A percentile compares a stretch with the other conserved stretches of the same genome.
These are phyloP conservation scores for Pestalotiopsis sp. DNA, from an alignment of 2,329 filamentous ascomycete genomes.

Conservation along the genomic window DNA sequence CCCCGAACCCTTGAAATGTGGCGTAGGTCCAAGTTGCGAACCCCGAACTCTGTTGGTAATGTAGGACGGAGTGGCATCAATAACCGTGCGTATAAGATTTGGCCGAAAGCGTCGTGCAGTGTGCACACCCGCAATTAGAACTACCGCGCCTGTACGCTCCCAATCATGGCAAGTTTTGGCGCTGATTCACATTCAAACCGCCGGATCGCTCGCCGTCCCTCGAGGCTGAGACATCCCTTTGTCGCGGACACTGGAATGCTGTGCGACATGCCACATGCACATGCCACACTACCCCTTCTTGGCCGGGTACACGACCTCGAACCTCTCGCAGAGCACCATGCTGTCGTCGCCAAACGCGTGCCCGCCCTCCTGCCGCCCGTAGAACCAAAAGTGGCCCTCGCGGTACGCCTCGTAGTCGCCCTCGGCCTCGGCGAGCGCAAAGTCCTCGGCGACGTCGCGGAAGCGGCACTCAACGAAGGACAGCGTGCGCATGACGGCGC, in stretches of 20 bases:
- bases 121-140: too few species aligned
- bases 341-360: conserved; percentile 1
- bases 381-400: conserved; percentile 26
- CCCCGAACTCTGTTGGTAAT: too few species aligned
- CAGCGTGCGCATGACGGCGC: conserved; percentile 27
- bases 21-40: too few species aligned
- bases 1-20: too few species aligned
- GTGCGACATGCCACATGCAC: neutral
- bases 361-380: neutral
- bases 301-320: neutral
- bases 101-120: too few species aligned
- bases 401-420: conserved; percentile 27
- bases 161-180: too few species aligned
- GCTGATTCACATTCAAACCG: too few species aligned
- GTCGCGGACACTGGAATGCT: neutral
- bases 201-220: too few species aligned
- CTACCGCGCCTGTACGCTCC: too few species aligned
- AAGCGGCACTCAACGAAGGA: conserved; percentile 27
- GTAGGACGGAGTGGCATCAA: too few species aligned
- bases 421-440: conserved; percentile 30
- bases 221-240: too few species aligned
- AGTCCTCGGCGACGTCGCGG: conserved; percentile 21
- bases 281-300: neutral
- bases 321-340: conserved; percentile 1
- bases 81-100: too few species aligned